Base-by-base conservation (phyloP, 257 asterid species). In the Forsythia viridissima region DNA sequence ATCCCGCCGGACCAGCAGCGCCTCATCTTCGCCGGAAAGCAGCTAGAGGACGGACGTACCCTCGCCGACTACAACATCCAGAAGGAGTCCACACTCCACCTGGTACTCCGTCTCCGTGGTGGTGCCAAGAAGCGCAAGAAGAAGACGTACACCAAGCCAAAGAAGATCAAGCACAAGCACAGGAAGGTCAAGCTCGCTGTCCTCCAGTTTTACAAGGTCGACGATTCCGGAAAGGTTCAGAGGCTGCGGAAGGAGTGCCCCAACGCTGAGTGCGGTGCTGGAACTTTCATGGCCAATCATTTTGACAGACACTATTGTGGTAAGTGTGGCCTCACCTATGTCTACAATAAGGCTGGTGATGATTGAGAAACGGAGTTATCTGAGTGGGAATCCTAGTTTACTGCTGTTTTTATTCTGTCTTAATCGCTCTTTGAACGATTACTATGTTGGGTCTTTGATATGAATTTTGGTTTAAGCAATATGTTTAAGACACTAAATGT, bases 211-310 rank as follows among this genome's bases (percentile, higher is more conserved):
- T 90, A 90, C 80, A 90, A 90, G 88, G 91, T 90, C 6, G 95
- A 90, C 71, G 95, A 90, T 48, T 87, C 93, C 0, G 90, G 91
- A 0, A 89, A 90, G 85, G 93, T 90, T 37, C 91, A 90, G 86
- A 87, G 93, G 95, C 85, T 90, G 78, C 84, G 95, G 78, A 90
- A 90, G 75, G 95, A 90, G 92, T 90, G 95, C 36, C 94, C 94
- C 8, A 90, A 87, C n/a, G 88, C 90, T 0, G 92, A 90, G 83
- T 90, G 94, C 20, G 92, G 94, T 10, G 91, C 92, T 0, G 94
- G 94, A 11, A 90, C 93, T 12, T 90, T 90, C 57, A 90, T 90
- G 95, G 95, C 95, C 0, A 90, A 85, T 38, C 95, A 90, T 80
- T 90, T 90, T 9, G 95, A 90, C 75, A 86, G 93, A 73, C 95